Evolutionary conservation across 176 grass and related monocot species (phyloP).

Genomic region (Aegilops sharonensis): DNA sequence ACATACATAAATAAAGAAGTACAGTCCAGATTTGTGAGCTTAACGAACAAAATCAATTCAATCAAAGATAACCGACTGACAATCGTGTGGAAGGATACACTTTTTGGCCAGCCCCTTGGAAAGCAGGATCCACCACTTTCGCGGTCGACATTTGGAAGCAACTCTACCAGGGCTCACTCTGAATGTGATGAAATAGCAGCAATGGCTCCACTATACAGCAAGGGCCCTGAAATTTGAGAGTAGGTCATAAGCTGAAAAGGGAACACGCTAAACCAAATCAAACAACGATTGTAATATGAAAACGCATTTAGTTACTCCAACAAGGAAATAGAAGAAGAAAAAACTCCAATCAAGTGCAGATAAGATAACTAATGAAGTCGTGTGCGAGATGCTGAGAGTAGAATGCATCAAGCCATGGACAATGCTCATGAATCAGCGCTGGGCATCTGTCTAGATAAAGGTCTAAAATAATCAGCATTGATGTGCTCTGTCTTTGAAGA

Average conservation of each 20-base stretch:
- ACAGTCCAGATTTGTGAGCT: neutral
- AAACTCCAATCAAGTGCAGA: neutral
- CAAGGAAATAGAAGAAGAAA: neutral
- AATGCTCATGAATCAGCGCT: neutral
- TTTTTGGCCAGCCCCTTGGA: slow-evolving; percentile 71
- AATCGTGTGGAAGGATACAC: slow-evolving; percentile 54
- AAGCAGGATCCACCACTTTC: slow-evolving; percentile 64
- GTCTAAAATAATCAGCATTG: neutral
- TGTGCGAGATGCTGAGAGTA: neutral
- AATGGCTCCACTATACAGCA: neutral
- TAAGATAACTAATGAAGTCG: neutral
- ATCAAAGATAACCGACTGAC: neutral
- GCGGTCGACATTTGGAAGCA: slow-evolving; percentile 42
- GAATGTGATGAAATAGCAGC: slow-evolving; percentile 13
- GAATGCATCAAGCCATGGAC: neutral
- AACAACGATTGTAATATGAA: neutral
- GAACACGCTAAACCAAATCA: neutral
- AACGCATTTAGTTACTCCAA: neutral
- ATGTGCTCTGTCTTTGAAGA: neutral
- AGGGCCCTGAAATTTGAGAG: slow-evolving; percentile 7
- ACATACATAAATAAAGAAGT: slow-evolving; percentile 19
- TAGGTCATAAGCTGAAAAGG: neutral
- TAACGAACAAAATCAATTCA: neutral
- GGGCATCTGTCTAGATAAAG: neutral
- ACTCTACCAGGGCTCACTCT: slow-evolving; percentile 12